Conservation (phyloP, 2,329 filamentous ascomycete species). For the Colletotrichum plurivorum region DNA sequence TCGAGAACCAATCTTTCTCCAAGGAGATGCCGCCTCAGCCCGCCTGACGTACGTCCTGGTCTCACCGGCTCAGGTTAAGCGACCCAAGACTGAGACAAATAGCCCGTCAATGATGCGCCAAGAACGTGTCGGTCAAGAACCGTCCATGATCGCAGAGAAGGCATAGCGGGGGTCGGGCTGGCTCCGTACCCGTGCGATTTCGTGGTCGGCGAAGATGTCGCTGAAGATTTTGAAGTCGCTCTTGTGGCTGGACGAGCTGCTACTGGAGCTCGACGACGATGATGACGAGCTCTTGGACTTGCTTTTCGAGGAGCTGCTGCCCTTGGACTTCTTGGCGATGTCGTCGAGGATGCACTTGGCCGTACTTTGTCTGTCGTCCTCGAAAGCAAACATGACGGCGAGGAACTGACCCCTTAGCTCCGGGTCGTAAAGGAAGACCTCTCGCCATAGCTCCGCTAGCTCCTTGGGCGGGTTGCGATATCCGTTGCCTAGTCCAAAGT, state of each 20-base stretch:
- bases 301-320: constrained; percentile 48
- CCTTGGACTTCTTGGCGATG: constrained; percentile 64
- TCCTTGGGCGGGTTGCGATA: constrained; percentile 76
- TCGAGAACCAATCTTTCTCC: constrained; percentile 20
- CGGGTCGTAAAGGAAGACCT: constrained; percentile 73
- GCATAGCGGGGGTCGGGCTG: constrained; percentile 69
- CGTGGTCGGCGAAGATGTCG: constrained; percentile 63
- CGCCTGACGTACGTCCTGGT: constrained; percentile 33
- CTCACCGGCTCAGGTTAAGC: constrained; percentile 22
- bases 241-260: constrained; percentile 45
- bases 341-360: constrained; percentile 68
- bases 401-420: constrained; percentile 74
- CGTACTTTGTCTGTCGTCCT: constrained; percentile 69
- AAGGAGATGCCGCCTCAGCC: constrained; percentile 23
- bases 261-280: constrained; percentile 46
- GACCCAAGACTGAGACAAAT: constrained; percentile 25
- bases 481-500: constrained; percentile 75
- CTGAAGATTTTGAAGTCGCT: constrained; percentile 69
- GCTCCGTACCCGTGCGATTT: constrained; percentile 65
- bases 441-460: constrained; percentile 76
- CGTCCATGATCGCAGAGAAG: constrained; percentile 41
- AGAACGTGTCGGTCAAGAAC: constrained; percentile 33
- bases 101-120: constrained; percentile 14
- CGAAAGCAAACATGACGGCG: constrained; percentile 76
- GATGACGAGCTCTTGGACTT: constrained; percentile 51